Percentiles rank a stretch among this genome's conserved stretches.
Conservation (phyloP, 192 early-diverging fungal species). For the Obelidium mucronatum region DNA sequence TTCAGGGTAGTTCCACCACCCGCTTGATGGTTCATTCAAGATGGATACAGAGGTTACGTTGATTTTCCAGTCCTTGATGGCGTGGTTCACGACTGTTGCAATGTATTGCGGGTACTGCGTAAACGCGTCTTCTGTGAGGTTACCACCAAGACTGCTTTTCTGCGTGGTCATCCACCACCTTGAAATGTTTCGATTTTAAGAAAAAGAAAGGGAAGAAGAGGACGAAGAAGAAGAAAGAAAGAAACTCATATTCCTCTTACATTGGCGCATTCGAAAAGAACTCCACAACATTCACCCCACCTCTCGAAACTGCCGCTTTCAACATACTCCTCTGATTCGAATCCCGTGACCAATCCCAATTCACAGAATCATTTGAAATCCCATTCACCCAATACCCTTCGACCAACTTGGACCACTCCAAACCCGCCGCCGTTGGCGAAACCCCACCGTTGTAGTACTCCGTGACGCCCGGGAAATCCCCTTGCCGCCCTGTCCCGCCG, state of each 20-base stretch:
- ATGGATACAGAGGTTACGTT: constrained; percentile 26
- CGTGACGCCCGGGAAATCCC: constrained; percentile 9
- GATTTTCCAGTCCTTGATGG: constrained; percentile 21
- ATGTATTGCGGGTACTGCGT: constrained; percentile 16
- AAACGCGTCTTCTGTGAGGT: background rate
- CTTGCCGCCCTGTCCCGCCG: constrained; percentile 29
- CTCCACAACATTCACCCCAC: constrained; percentile 17
- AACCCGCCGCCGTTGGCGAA: background rate
- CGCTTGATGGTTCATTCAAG: constrained; percentile 37
- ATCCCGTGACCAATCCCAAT: constrained; percentile 42
- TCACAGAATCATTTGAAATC: background rate
- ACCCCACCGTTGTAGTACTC: constrained; percentile 9
- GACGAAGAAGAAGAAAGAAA: background rate
- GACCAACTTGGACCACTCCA: constrained; percentile 23
- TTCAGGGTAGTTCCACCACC: constrained; percentile 22
- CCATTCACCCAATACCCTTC: constrained; percentile 22
- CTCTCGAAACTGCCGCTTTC: constrained; percentile 3
- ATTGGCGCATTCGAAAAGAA: constrained; percentile 42
- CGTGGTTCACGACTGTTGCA: constrained; percentile 27
- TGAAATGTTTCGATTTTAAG: background rate
- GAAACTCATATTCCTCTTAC: no score
- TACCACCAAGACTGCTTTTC: constrained; percentile 29
- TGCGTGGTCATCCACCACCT: constrained; percentile 44
- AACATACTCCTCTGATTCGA: constrained; percentile 34
- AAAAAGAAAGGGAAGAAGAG: background rate